These are phyloP conservation scores for Clitoria ternatea DNA, from an alignment of 306 rosid species.

Conservation along the genomic window DNA sequence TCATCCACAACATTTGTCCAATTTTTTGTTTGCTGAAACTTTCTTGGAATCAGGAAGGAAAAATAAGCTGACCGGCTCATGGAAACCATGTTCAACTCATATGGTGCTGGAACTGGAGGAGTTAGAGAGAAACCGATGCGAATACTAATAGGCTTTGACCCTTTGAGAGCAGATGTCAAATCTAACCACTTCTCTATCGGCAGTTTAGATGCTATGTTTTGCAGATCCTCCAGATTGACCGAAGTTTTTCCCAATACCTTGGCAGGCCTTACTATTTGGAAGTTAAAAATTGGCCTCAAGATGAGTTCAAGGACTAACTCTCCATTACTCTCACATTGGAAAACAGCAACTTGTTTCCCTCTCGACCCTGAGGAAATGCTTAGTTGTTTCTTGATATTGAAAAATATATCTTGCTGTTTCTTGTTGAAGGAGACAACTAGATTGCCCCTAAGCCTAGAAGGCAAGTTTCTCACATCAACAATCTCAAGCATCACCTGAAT, in stretches of 20 bases:
- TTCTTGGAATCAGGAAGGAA: constrained; percentile 13
- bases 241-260: constrained; percentile 33
- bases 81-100: constrained; percentile 23
- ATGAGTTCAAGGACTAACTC: constrained; percentile 36
- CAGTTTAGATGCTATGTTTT: constrained; percentile 25
- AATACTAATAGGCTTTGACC: constrained; percentile 24
- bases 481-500: constrained; percentile 46
- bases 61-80: constrained; percentile 1
- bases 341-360: constrained; percentile 35
- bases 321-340: constrained; percentile 38
- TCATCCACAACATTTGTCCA: constrained; percentile 30
- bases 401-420: constrained; percentile 26
- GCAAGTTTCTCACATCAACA: constrained; percentile 40
- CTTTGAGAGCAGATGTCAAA: constrained; percentile 5
- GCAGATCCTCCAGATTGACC: constrained; percentile 25
- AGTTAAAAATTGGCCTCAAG: constrained; percentile 10
- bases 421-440: constrained; percentile 29
- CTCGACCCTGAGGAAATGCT: constrained; percentile 25
- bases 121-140: constrained; percentile 34
- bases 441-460: constrained; percentile 8
- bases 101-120: constrained; percentile 34
- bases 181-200: constrained; percentile 40
- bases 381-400: constrained; percentile 20
- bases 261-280: constrained; percentile 6
- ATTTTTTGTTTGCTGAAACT: constrained; percentile 9